Base-by-base conservation (phyloP, 2,329 filamentous ascomycete species). In the Epichloe uncinata region DNA sequence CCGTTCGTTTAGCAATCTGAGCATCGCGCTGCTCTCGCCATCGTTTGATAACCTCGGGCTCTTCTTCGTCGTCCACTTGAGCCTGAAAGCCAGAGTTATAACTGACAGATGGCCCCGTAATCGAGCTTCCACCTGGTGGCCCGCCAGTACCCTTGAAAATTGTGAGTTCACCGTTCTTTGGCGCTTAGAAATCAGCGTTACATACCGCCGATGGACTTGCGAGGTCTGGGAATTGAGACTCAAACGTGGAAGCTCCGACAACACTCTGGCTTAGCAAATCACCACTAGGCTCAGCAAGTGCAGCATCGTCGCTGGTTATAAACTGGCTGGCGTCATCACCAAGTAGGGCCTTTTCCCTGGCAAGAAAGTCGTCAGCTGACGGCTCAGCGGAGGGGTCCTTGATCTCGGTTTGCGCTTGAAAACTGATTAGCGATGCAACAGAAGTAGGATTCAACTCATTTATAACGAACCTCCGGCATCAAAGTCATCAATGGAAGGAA, bases 261-360 rank as follows among this genome's bases (percentile, higher is more conserved):
- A 70, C 82, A 45, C 79, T 82, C 45, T 81, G 81, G 47, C 90
- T 76, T 52, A 95, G 73, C 61, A 93, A 82, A 57, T 86, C 85
- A 55, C 84, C 81, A 49, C 72, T 76, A 56, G 79, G 73, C 58
- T 84, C 81, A 56, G 75, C 77, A 49, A 81, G 75, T 40, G 79
- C 75, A 52, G 77, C 73, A 64, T 95, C 87, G 62, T 84, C 81
- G 53, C 81, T 77, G 34, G 86, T 85, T 55, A 84, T 77, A 67
- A 98, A 98, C 72, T 90, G 86, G 60, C 89, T 79, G 53, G 93
- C 93, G 67, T 97, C 93, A 55, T 95, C 93, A 57, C 93, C 93
- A 7, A 98, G 81, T 16, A 84, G 70, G 54, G 89, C 93, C 63
- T 89, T 87, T 72, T 98, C 93, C 58, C 91, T 87, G 55, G 87